Evolutionary conservation across 1,139 yeast genomes (phyloP), one percentile per base, ranked within the genome.

Genomic region (Pichia sp.): DNA sequence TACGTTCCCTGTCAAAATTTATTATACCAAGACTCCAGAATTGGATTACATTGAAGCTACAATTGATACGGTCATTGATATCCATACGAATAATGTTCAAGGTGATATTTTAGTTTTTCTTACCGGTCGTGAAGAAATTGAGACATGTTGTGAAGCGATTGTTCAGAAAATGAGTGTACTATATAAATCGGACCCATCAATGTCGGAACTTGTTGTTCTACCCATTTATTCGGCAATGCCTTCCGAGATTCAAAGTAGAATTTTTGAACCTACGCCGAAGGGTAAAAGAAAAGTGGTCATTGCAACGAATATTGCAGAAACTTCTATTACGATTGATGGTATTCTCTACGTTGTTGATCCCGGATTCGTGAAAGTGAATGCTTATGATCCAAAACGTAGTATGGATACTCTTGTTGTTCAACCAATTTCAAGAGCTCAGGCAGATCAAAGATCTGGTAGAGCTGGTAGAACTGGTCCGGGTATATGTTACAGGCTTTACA

Each of bases 71-170:
- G 89, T 89, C 6, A 74, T 90, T 65, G 95, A 89, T 64, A 88
- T 90, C 45, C 97, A 90, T 67, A 73, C 85, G 17, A 79, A 89
- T 9, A 95, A 87, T 63, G 84, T 85, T 0, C 74, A 77, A 2
- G 97, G 97, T 44, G 97, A 90, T 67, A 88, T 90, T 41, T 71
- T 90, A 47, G 95, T 90, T 8, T 90, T 90, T 65, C 73, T 90
- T 58, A 89, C 97, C 0, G 97, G 97, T 66, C 93, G 89, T 65
- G 97, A 90, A 58, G 97, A 90, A 66, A 92, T 92, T 65, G 99
- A 92, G 65, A 85, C 95, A 0, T 84, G 95, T 57, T 88, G 95
- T 66, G 96, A 89, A 64, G 81, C 84, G 0, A 70, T 91, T 6
- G 78, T 72, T 57, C 87, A 87, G 60, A 75, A 90, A 56, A 78